Base-by-base conservation (phyloP, 768 basidiomycete species). In the Pulveroboletus ravenelii region DNA sequence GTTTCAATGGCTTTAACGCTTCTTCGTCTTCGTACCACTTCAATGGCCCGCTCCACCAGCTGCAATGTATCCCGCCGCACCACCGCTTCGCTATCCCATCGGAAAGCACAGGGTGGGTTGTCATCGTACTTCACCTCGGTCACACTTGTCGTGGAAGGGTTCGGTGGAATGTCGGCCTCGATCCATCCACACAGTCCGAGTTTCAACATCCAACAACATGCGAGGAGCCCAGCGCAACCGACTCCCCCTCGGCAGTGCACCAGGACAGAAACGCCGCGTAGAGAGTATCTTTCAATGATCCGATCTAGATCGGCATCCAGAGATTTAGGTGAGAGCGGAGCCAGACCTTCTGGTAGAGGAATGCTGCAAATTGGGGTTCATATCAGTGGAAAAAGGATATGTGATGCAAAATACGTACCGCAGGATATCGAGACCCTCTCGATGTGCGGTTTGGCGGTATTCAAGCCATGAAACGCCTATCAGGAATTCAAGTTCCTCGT, bases 231-330 rank as follows among this genome's bases (percentile, higher is more conserved):
- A 0, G 94, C 95, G 15, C 94, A 80, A 3, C 94, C 94, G 7
- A 98, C 87, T 4, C 95, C 95, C 14, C 94, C 94, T 15, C 94
- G 81, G 64, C 95, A 98, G 59, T 97, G 95, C 12, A 87, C 87
- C 10, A 95, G 77, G 9, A 93, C 77, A 9, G 81, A 76, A 0
- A 79, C 63, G 3, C 93, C 91, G 6, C 71, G 72, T 4, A 93
- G 72, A 1, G 93, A 87, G 61, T 95, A 95, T 5, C 67, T 65
- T 18, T 79, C 67, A 38, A 93, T 84, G 47, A 95, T 67, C 39
- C 75, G 72, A 7, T 76, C 73, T 3, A 98, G 72, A 48, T 87
- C 78, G 0, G 64, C 72, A 62, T 96, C 88, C 29, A 97, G 70
- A 14, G 62, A 74, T 7, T 73, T 71, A 7, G 81, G 67, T 15